phyloP scores from a whole-genome alignment of 2,329 filamentous ascomycete species.

The Didymella glomerata region DNA sequence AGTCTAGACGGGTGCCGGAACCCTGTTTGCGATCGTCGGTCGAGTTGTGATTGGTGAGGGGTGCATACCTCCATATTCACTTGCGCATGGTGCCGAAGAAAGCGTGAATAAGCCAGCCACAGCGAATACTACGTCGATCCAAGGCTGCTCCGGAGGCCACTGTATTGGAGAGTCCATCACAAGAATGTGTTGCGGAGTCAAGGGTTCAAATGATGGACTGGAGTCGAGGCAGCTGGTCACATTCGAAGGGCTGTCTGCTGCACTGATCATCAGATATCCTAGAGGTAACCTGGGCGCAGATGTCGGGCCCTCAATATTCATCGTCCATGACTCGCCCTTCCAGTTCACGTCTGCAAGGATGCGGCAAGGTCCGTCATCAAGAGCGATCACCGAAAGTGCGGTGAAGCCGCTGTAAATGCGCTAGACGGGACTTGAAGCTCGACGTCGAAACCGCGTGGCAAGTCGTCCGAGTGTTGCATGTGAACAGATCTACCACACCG shows the following conservation, averaged over 20 bases:
- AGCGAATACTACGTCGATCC: constrained; percentile 3
- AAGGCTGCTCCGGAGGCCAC: constrained; percentile 6
- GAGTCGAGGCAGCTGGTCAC: constrained; percentile 4
- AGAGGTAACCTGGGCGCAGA: constrained; percentile 2
- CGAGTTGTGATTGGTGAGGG: constrained; percentile 9
- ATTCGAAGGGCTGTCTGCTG: constrained; percentile 1
- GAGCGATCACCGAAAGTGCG: constrained; percentile 9
- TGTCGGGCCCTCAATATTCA: not conserved
- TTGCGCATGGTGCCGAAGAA: not conserved
- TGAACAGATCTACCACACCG: constrained; percentile 21
- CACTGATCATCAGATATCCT: constrained; percentile 11
- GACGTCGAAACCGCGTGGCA: constrained; percentile 16
- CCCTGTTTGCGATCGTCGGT: constrained; percentile 11
- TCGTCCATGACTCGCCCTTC: constrained; percentile 12
- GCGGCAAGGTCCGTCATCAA: constrained; percentile 6
- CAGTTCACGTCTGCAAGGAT: constrained; percentile 2
- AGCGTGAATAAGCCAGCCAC: constrained; percentile 7
- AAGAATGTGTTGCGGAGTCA: not conserved
- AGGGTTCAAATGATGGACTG: not conserved
- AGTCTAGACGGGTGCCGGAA: constrained; percentile 4
- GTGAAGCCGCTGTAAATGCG: constrained; percentile 12
- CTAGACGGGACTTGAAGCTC: constrained; percentile 4
- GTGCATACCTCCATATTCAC: constrained; percentile 6
- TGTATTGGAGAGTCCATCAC: not conserved
- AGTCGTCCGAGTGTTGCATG: constrained; percentile 14